Evolutionary conservation across 148 eudicot species (phyloP), one percentile per base, ranked within the genome.

Genomic region (Amaranthus palmeri): DNA sequence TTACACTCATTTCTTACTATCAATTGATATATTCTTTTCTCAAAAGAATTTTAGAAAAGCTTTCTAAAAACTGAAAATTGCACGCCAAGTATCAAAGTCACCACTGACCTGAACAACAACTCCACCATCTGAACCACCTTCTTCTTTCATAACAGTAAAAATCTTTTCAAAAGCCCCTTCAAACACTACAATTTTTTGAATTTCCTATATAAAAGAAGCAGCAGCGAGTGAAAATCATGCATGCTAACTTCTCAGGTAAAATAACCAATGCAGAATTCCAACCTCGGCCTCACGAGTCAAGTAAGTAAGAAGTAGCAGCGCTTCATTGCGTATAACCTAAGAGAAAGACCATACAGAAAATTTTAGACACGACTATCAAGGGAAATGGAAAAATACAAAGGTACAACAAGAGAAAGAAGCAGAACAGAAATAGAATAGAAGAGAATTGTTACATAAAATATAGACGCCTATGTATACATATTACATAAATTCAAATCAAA

Each of bases 111-210:
- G 99, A 79, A 95, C 99, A 78, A 95, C 96, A 15, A 95, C 99
- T 49, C 99, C 99, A 36, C 99, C 99, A 67, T 95, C 99, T 57
- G 97, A 95, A 67, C 93, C 93, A 40, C 99, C 99, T 83, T 95
- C 99, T 81, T 95, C 99, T 83, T 83, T 90, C 53, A 92, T 86
- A 73, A 95, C 88, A 79, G 96, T 86, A 79, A 95, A 91, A 55
- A 91, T 89, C 89, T 95, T 95, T 83, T 95, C 99, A 82, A 89
- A 95, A 79, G 96, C 99, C 80, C 97, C 92, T 84, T 95, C 99
- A 80, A 91, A 95, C 71, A 95, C 99, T 76, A 95, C 85, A 70
- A 95, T 95, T 83, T 95, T 95, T 90, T 95, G 99, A 81, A 95
- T 95, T 85, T 95, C 99, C 99, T 95, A 72, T 51, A 74, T 10